Evolutionary conservation across 768 basidiomycete species (phyloP), one percentile per base, ranked within the genome.

Genomic region (Terana coerulea): DNA sequence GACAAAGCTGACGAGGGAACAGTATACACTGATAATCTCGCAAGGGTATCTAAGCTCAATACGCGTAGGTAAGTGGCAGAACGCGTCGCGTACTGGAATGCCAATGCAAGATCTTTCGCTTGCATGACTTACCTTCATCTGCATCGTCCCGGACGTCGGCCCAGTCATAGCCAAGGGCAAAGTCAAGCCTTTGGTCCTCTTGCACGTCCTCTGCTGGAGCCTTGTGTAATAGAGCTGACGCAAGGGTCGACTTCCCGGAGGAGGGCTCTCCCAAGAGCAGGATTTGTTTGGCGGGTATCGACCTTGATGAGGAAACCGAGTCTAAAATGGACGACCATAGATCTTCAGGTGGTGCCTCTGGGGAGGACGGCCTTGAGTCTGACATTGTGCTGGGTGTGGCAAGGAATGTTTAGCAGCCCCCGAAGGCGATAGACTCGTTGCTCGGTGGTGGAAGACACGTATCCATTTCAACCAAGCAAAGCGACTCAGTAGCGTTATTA

Each of bases 281-380:
- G 24, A 95, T 75, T 64, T 95, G 90, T 69, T 95, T 97, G 17
- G 89, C 85, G 14, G 88, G 88, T 62, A 84, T 88, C 10, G 86
- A 81, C 47, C 90, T 80, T 31, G 87, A 81, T 25, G 84, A 83
- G 1, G 91, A 89, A 22, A 95, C 86, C 11, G 86, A 84, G 69
- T 94, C 85, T 4, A 98, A 77, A 59, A 98, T 98, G 11, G 90
- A 89, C 2, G 85, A 88, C 95, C 95, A 98, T 34, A 98, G 72
- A 60, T 95, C 89, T 58, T 84, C 80, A 0, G 86, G 87, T 4
- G 85, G 86, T 14, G 81, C 78, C 40, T 82, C 83, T 53, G 88
- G 88, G 21, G 86, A 77, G n/a, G 84, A 77, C 19, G 84, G 73
- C 37, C 86, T 80, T 53, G 75, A 77, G 17, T 65, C 68, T 26